phyloP scores from a whole-genome alignment of 305 asterid genomes.

The Fraxinus baroniana region DNA sequence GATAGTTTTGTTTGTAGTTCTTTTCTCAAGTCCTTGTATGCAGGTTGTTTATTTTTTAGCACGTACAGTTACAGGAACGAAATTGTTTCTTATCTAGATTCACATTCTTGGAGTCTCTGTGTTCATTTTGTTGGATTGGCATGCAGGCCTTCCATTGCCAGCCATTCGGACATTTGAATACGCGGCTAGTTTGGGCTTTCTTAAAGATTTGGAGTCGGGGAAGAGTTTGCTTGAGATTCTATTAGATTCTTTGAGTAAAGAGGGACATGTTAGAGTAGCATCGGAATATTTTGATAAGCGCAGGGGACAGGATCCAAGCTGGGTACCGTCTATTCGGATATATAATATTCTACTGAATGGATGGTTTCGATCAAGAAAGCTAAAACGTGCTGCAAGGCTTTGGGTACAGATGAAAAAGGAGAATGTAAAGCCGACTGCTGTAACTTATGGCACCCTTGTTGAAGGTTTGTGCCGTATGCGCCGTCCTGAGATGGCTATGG shows the following conservation, averaged over 20 bases:
- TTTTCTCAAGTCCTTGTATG: not conserved
- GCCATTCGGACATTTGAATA: slow-evolving; percentile 69
- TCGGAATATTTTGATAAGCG: slow-evolving; percentile 48
- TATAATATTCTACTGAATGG: slow-evolving; percentile 77
- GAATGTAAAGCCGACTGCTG: slow-evolving; percentile 50
- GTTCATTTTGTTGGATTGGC: slow-evolving; percentile 5
- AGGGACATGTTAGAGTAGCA: slow-evolving; percentile 67
- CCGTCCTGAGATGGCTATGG: slow-evolving; percentile 61
- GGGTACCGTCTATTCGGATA: slow-evolving; percentile 51
- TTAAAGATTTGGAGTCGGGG: slow-evolving; percentile 31
- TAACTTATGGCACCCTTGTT: slow-evolving; percentile 75
- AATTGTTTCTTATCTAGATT: not conserved
- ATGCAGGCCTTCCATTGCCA: slow-evolving; percentile 54
- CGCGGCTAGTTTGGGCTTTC: slow-evolving; percentile 45
- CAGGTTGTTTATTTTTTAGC: not conserved
- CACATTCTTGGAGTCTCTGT: not conserved
- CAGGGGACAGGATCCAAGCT: slow-evolving; percentile 45
- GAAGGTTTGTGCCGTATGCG: slow-evolving; percentile 76
- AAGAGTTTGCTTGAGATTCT: slow-evolving; percentile 55
- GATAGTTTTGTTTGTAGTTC: not conserved
- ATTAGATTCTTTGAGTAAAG: slow-evolving; percentile 79
- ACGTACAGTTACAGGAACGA: not conserved
- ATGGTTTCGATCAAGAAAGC: slow-evolving; percentile 65
- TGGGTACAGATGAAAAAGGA: slow-evolving; percentile 69
- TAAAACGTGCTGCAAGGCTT: slow-evolving; percentile 54